phyloP scores from a whole-genome alignment of 164 flowering plant species.

The Dillenia suffruticosa region DNA sequence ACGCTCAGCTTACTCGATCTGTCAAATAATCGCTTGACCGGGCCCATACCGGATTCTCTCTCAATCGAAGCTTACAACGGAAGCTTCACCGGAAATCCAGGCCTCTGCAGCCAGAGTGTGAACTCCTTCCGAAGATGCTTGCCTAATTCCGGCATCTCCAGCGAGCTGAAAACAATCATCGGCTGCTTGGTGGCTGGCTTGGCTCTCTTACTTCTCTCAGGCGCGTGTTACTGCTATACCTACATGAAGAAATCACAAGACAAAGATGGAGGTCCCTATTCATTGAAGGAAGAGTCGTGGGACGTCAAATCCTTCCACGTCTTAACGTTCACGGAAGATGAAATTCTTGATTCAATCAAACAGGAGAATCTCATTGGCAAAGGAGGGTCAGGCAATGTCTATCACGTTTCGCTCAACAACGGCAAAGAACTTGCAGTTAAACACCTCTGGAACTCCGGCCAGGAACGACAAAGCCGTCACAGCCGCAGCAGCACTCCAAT shows the following conservation, averaged over 20 bases:
- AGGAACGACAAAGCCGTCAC: constrained; percentile 13
- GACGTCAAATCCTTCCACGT: constrained; percentile 64
- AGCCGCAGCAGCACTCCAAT: constrained; percentile 34
- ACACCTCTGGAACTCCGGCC: constrained; percentile 43
- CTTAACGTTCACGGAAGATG: constrained; percentile 62
- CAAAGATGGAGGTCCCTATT: constrained; percentile 17
- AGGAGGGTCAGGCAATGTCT: constrained; percentile 89
- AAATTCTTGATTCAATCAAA: constrained; percentile 61
- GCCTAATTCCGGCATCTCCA: constrained; percentile 22
- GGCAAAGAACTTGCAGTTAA: constrained; percentile 64
- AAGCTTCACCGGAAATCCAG: constrained; percentile 60
- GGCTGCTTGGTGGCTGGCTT: constrained; percentile 33
- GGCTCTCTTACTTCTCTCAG: constrained; percentile 17
- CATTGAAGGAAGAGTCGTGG: constrained; percentile 65
- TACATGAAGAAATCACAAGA: constrained; percentile 27
- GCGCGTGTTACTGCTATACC: constrained; percentile 22
- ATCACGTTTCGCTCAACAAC: constrained; percentile 35
- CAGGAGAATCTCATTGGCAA: constrained; percentile 71
- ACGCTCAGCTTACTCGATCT: constrained; percentile 67
- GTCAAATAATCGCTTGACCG: constrained; percentile 52
- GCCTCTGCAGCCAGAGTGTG: constrained; percentile 49
- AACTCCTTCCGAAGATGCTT: constrained; percentile 38
- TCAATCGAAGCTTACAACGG: constrained; percentile 41
- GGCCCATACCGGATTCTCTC: constrained; percentile 51
- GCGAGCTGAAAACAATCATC: constrained; percentile 28